These are phyloP conservation scores for Bassia scoparia DNA, from an alignment of 148 eudicot species.

Conservation along the genomic window DNA sequence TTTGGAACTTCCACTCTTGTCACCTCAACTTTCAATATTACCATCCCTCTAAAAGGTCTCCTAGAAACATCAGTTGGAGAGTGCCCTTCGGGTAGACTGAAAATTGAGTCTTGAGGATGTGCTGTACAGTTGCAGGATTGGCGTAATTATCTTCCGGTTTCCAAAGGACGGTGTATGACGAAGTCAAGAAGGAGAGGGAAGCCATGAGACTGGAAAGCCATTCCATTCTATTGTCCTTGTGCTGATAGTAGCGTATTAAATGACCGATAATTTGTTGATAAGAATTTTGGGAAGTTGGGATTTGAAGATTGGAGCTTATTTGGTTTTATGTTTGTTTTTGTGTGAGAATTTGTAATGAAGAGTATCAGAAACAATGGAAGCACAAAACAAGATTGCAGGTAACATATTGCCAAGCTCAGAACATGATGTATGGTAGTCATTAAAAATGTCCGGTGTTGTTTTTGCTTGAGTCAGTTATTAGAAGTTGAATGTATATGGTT, in stretches of 20 bases:
- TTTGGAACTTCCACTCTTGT: conserved; percentile 42
- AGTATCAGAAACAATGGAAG: neutral
- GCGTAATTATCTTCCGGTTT: conserved; percentile 6
- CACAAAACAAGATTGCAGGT: too few relatives aligned
- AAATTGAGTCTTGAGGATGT: conserved; percentile 11
- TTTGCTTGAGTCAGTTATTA: too few relatives aligned
- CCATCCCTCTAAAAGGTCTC: conserved; percentile 42
- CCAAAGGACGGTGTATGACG: conserved; percentile 20
- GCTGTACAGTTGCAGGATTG: conserved; percentile 25
- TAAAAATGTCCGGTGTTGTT: too few relatives aligned
- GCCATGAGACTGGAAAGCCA: conserved; percentile 12
- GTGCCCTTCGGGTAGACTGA: conserved; percentile 29
- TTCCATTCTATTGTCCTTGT: conserved; percentile 4
- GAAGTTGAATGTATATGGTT: too few relatives aligned
- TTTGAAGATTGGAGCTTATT: neutral
- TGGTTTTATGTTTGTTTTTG: neutral
- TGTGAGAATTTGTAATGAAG: neutral
- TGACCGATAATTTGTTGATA: conserved; percentile 24
- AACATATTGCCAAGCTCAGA: too few relatives aligned
- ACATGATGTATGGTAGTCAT: too few relatives aligned
- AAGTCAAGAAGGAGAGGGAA: conserved; percentile 18
- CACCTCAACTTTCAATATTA: conserved; percentile 36
- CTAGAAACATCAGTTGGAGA: neutral
- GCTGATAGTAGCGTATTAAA: conserved; percentile 3
- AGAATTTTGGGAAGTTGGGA: conserved; percentile 15